These are phyloP conservation scores for Clarkia xantiana DNA, from an alignment of 345 rosid genomes.

Conservation along the genomic window DNA sequence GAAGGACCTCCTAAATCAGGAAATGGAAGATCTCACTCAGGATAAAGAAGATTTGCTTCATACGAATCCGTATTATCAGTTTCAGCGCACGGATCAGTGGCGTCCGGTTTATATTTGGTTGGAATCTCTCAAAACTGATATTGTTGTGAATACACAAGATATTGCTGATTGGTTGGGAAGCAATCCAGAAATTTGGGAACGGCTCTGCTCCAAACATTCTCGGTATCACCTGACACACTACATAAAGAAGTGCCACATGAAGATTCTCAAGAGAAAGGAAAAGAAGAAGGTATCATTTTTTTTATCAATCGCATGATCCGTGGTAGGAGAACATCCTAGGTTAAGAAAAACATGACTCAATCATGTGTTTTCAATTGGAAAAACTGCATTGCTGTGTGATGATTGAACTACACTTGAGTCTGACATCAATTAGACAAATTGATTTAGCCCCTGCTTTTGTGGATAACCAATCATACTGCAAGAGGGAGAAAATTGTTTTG, in stretches of 20 bases:
- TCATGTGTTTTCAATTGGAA: too few relatives aligned
- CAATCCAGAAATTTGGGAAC: slow-evolving; percentile 54
- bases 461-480: too few relatives aligned
- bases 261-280: slow-evolving; percentile 83
- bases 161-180: slow-evolving; percentile 67
- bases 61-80: slow-evolving; percentile 25
- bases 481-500: too few relatives aligned
- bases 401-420: too few relatives aligned
- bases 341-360: too few relatives aligned
- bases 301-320: background rate
- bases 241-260: slow-evolving; percentile 83
- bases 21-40: slow-evolving; percentile 24
- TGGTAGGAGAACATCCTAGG: background rate
- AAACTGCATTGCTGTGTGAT: too few relatives aligned
- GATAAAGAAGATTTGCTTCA: slow-evolving; percentile 18
- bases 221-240: slow-evolving; percentile 91
- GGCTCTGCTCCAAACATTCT: slow-evolving; percentile 64
- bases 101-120: slow-evolving; percentile 80
- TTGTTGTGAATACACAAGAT: slow-evolving; percentile 77
- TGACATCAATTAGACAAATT: too few relatives aligned
- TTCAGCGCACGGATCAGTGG: slow-evolving; percentile 88
- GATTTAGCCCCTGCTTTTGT: too few relatives aligned
- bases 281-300: slow-evolving; percentile 32
- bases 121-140: slow-evolving; percentile 62
- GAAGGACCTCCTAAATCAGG: slow-evolving; percentile 8